phyloP scores from a whole-genome alignment of 441 rosid species.

The Metrosideros polymorpha region DNA sequence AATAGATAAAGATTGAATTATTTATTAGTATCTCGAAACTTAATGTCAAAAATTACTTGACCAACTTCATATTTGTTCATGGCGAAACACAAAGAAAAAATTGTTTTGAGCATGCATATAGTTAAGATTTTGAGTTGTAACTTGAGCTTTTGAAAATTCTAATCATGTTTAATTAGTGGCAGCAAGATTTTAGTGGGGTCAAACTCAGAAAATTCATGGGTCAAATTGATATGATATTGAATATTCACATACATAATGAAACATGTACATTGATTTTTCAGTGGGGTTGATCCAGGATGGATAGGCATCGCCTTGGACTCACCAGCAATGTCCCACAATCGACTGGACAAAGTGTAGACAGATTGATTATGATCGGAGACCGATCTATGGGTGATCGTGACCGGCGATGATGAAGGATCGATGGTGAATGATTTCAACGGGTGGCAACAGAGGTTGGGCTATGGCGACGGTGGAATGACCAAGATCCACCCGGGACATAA shows the following conservation, averaged over 20 bases:
- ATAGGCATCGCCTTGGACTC: not conserved
- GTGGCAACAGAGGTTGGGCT: accelerated
- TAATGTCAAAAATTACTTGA: not conserved
- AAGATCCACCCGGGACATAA: not conserved
- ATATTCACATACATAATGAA: not conserved
- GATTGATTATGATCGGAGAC: not conserved
- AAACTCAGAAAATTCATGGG: not conserved
- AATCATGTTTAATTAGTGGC: too few relatives aligned
- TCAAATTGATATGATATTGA: not conserved
- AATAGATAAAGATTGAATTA: not conserved
- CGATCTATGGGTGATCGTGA: not conserved
- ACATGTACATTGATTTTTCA: not conserved
- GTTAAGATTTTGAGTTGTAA: too few relatives aligned
- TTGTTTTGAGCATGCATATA: too few relatives aligned
- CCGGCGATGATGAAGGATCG: not conserved
- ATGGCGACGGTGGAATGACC: not conserved
- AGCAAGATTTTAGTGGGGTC: too few relatives aligned
- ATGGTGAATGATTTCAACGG: not conserved
- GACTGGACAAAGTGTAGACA: not conserved
- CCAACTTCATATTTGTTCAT: not conserved
- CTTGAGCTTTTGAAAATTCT: not conserved
- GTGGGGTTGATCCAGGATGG: not conserved
- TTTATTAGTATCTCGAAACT: not conserved
- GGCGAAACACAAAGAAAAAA: not conserved
- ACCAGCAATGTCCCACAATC: not conserved